Evolutionary conservation across 163 green algal genomes (phyloP).

Genomic region (Scenedesmus sp.): DNA sequence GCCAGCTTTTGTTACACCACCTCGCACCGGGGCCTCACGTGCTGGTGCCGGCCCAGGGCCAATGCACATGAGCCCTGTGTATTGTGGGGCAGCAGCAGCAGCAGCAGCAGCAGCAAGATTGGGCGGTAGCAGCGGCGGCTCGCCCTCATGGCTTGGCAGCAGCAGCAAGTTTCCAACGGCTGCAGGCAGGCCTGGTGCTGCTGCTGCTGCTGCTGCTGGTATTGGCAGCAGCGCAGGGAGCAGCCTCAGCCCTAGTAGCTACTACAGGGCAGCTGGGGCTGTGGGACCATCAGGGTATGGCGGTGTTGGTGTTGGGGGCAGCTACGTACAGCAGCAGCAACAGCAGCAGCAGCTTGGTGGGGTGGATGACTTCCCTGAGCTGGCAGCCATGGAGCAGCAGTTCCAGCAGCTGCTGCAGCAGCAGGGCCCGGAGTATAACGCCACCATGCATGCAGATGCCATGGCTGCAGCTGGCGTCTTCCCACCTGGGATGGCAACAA

Average conservation of each 20-base stretch:
- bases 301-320: not conserved
- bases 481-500: not conserved
- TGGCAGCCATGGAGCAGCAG: slow-evolving; percentile 73
- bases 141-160: not conserved
- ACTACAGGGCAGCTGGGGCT: not conserved
- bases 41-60: not conserved
- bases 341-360: not conserved
- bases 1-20: slow-evolving; percentile 10
- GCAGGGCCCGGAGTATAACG: not conserved
- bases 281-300: not conserved
- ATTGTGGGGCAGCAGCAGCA: not conserved
- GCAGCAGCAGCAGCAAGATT: not conserved
- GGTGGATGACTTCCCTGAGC: slow-evolving; percentile 66
- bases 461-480: not conserved
- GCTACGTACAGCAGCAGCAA: slow-evolving; percentile 8
- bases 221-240: not conserved
- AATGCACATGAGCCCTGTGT: not conserved
- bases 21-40: not conserved
- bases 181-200: not conserved
- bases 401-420: slow-evolving; percentile 59
- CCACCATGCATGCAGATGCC: not conserved
- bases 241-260: not conserved
- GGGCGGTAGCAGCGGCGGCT: not conserved
- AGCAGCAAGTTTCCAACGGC: not conserved
- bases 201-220: not conserved